These are phyloP conservation scores for Xylariaceae sp. DNA, from an alignment of 2,329 filamentous ascomycete species.

Conservation along the genomic window DNA sequence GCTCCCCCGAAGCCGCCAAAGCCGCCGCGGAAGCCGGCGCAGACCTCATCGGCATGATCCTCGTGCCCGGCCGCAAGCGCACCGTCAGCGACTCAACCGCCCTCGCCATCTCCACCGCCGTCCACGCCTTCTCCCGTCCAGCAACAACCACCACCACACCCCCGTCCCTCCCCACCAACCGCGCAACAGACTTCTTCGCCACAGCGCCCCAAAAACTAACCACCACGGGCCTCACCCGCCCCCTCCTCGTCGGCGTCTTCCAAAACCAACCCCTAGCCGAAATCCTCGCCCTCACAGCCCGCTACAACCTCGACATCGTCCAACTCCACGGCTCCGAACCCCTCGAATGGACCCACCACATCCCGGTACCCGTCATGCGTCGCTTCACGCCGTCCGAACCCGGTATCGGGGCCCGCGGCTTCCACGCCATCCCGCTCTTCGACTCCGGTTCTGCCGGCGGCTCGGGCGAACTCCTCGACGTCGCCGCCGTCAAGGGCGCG, in stretches of 20 bases:
- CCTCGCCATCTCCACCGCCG: conserved; percentile 69
- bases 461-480: conserved; percentile 72
- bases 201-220: conserved; percentile 44
- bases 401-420: conserved; percentile 69
- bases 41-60: conserved; percentile 87
- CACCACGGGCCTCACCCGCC: conserved; percentile 42
- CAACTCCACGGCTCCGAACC: conserved; percentile 92
- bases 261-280: conserved; percentile 82
- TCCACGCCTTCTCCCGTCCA: conserved; percentile 53
- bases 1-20: conserved; percentile 72
- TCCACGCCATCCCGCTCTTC: conserved; percentile 76
- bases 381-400: conserved; percentile 73
- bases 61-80: conserved; percentile 76
- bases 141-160: conserved; percentile 23
- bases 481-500: conserved; percentile 60
- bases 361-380: conserved; percentile 86
- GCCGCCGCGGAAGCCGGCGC: conserved; percentile 81
- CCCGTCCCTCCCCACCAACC: conserved; percentile 24
- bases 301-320: conserved; percentile 77
- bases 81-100: conserved; percentile 75
- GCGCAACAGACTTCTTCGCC: conserved; percentile 67
- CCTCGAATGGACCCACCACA: conserved; percentile 80
- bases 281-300: conserved; percentile 69
- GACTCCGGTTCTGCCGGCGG: conserved; percentile 70
- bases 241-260: conserved; percentile 89